Conservation (phyloP, 306 rosid genomes). For the Arachis hypogaea region DNA sequence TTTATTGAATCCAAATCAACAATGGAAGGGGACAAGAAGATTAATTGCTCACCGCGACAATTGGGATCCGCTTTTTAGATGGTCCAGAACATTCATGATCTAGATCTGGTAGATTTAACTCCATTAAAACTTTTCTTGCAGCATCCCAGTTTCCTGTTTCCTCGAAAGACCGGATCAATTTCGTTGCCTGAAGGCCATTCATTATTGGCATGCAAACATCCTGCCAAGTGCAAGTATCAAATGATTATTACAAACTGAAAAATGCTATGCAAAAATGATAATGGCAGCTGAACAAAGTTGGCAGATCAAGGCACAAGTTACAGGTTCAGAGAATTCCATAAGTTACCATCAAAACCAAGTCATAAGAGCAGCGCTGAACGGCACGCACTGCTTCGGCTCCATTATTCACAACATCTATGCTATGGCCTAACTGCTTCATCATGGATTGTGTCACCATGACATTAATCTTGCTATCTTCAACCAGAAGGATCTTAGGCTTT, state of each 20-base stretch:
- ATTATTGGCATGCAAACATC: conserved; percentile 87
- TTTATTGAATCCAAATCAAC: not conserved
- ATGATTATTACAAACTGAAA: conserved; percentile 22
- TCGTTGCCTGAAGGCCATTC: conserved; percentile 86
- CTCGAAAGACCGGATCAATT: conserved; percentile 79
- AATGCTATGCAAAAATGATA: not conserved
- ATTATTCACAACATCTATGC: conserved; percentile 66
- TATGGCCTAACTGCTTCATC: conserved; percentile 86
- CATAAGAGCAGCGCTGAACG: conserved; percentile 55
- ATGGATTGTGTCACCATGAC: conserved; percentile 76
- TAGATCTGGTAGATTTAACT: conserved; percentile 32
- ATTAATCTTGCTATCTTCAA: conserved; percentile 86
- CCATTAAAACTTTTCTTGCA: conserved; percentile 65
- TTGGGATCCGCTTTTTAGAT: conserved; percentile 58
- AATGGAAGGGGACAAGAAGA: not conserved
- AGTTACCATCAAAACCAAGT: conserved; percentile 76
- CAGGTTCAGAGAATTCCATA: not conserved
- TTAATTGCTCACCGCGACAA: conserved; percentile 64
- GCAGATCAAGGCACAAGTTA: not conserved
- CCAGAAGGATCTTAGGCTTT: conserved; percentile 75
- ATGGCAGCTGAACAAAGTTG: not conserved
- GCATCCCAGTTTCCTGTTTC: conserved; percentile 87
- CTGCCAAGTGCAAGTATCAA: conserved; percentile 41
- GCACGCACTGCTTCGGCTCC: conserved; percentile 84
- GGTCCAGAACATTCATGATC: conserved; percentile 31